Base-by-base conservation (phyloP, 768 basidiomycete species). In the Lactarius quietus region DNA sequence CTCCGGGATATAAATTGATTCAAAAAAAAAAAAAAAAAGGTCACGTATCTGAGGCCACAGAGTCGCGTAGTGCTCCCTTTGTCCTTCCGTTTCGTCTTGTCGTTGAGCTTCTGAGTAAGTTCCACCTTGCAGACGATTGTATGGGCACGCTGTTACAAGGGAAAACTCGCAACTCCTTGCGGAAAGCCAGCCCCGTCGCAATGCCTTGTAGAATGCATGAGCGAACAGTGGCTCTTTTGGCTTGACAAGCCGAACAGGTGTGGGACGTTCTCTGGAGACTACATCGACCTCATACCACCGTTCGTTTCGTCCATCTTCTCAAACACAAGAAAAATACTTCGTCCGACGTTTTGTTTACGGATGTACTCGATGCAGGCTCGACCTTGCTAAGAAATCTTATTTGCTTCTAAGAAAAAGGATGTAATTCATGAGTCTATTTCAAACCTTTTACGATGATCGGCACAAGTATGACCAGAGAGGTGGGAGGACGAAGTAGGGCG, bases 301-400 rank as follows among this genome's bases (percentile, higher is more conserved):
- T 79, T 78, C 28, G 58, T 59, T 43, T 79, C 51, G 71, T 77
- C 74, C 12, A 98, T 83, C 74, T 97, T 95, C 67, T 95, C 93
- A 10, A 99, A 83, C 6, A 95, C 88, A 80, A 95, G 88, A 80
- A 98, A 93, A 1, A 89, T 91, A 0, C 96, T 96, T 55, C 95
- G 89, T 14, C 95, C 95, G 61, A 95, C 83, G 73, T 92, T 94
- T 73, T 95, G 91, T 41, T 85, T 82, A 12, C 95, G 90, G 6
- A 99, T 82, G 72, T 94, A 89, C 64, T 96, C 92, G 70, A 99
- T 95, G 70, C 95, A 97, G 0, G 83, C 81, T 74, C 98, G 94
- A 29, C 92, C 97, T 75, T 95, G 91, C 23, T 89, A 33, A 33
- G 33, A 33, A 33, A 33, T 33, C 33, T 33, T 3, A 33, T 33